Percentiles rank a stretch among this genome's conserved stretches.
These are phyloP conservation scores for Heliocybe sulcata DNA, from an alignment of 1,284 basidiomycete genomes.

Conservation along the genomic window DNA sequence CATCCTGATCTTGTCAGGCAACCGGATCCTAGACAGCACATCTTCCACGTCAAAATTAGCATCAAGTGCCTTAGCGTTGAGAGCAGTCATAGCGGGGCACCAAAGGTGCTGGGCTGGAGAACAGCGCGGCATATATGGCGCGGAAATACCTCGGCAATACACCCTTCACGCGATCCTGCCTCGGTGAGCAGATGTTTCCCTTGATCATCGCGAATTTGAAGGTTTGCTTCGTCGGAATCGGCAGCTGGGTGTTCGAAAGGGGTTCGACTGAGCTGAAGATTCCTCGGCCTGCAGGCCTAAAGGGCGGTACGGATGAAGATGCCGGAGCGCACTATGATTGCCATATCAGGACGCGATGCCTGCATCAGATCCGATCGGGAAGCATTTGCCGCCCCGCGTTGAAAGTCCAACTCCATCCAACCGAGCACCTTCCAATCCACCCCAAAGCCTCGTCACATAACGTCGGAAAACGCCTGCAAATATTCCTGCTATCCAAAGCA, in stretches of 20 bases:
- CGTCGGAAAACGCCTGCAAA: background rate
- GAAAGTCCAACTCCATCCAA: background rate
- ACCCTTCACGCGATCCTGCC: no score
- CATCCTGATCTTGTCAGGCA: conserved; percentile 36
- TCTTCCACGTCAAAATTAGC: conserved; percentile 27
- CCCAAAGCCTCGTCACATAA: background rate
- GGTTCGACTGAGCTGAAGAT: no score
- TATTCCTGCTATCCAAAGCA: background rate
- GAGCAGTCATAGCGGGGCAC: background rate
- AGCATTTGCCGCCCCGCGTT: background rate
- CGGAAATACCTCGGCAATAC: no score
- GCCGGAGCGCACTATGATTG: background rate
- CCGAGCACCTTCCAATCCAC: background rate
- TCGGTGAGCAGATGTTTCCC: no score
- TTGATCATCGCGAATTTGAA: no score
- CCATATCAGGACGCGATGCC: background rate
- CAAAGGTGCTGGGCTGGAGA: background rate
- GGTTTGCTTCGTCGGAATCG: no score
- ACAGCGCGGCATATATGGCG: no score
- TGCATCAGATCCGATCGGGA: background rate
- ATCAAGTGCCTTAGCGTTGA: background rate
- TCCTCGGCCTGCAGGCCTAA: no score
- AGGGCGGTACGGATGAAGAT: no score
- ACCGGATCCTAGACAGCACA: conserved; percentile 26
- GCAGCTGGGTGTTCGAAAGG: no score